Evolutionary conservation across 257 asterid species (phyloP), one percentile per base, ranked within the genome.

Genomic region (Coffea eugenioides): DNA sequence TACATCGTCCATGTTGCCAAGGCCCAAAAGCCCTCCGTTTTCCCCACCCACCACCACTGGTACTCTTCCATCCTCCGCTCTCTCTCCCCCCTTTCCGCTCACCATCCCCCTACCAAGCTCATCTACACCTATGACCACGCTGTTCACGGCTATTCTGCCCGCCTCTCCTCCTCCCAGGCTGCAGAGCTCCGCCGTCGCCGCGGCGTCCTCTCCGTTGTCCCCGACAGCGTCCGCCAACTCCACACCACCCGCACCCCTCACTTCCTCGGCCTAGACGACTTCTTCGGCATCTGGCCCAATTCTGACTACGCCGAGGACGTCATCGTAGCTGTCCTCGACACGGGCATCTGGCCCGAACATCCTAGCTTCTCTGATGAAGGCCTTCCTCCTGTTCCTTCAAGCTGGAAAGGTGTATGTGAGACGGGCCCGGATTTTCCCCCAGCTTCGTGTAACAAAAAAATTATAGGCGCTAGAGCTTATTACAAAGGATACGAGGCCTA

Each of bases 291-390:
- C 20, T 95, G 99, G 99, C 98, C 98, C 1, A 85, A 93, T 71
- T 82, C 98, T 0, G 90, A 90, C 48, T 95, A 95, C 56, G 98
- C 97, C 0, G 97, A 91, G 43, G 98, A 93, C 75, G 94, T 95
- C 49, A 90, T 93, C 77, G 59, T 95, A 23, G 98, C 98, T 5
- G 86, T 95, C 23, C 88, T 95, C 5, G 99, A 95, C 71, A 95
- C 99, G 3, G 99, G 99, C 4, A 93, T 95, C 79, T 95, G 98
- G 97, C 99, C 98, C 14, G 94, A 95, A 86, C 80, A 97, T 15
- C 82, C 77, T n/a, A 95, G 99, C 81, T 95, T 95, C 88, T 87
- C 92, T 71, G 99, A 91, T 25, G 94, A 86, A 56, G 94, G 91
- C 0, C 87, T 95, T 0, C 84, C 97, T 5, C 82, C 92, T 0